A percentile compares a stretch with the other conserved stretches of the same genome.
Evolutionary conservation across 768 basidiomycete genomes (phyloP).

Genomic region (Termitomyces sp.): DNA sequence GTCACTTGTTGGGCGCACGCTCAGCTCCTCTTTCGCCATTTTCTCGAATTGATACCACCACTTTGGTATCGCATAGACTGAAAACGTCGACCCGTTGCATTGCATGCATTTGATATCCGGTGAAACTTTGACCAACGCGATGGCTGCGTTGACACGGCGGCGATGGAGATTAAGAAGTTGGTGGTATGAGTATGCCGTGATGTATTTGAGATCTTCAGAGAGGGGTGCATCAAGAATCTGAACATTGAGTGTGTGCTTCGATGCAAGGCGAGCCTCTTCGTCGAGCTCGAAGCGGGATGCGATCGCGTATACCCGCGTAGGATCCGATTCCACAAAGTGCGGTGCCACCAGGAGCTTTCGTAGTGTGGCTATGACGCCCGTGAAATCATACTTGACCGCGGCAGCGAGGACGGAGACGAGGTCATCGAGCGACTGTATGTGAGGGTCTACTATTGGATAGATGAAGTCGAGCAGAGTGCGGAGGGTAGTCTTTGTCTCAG

Average conservation of each 20-base stretch:
- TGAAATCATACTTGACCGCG: constrained; percentile 65
- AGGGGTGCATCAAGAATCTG: constrained; percentile 56
- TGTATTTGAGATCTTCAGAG: constrained; percentile 59
- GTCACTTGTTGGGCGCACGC: constrained; percentile 50
- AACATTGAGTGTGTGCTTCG: constrained; percentile 49
- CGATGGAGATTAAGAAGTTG: constrained; percentile 60
- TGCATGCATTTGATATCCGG: constrained; percentile 62
- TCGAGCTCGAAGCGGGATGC: constrained; percentile 64
- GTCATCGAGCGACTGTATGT: constrained; percentile 47
- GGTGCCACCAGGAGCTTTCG: constrained; percentile 49
- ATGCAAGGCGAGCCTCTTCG: constrained; percentile 60
- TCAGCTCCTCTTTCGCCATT: constrained; percentile 55
- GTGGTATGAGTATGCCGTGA: constrained; percentile 68
- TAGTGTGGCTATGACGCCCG: constrained; percentile 41
- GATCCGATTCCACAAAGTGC: constrained; percentile 41
- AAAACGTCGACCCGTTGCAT: constrained; percentile 51
- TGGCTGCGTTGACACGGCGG: constrained; percentile 46
- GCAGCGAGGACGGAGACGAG: constrained; percentile 47
- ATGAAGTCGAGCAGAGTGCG: constrained; percentile 53
- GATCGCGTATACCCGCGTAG: constrained; percentile 67
- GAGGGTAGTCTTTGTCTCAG: constrained; percentile 45
- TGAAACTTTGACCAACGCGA: constrained; percentile 40
- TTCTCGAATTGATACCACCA: constrained; percentile 69
- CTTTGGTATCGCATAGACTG: constrained; percentile 48
- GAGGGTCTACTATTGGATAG: constrained; percentile 59